Conservation (phyloP, 371 early-diverging fungal species). For the Mucor saturninus region DNA sequence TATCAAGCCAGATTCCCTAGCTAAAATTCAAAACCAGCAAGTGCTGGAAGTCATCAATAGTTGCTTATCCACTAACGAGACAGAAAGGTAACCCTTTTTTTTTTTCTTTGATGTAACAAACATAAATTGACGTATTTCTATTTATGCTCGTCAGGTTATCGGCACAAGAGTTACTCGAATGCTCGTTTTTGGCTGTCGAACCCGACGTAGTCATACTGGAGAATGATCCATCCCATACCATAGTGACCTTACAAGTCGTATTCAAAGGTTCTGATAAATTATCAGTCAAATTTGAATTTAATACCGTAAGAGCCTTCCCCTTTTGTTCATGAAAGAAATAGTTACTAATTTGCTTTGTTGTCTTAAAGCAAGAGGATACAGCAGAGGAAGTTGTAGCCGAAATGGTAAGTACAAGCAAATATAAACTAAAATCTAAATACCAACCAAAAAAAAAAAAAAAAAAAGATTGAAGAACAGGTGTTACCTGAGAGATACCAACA, state of each 20-base stretch:
- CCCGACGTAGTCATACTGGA: constrained; percentile 73
- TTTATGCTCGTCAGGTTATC: constrained; percentile 51
- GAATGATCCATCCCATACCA: constrained; percentile 64
- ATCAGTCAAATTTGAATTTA: constrained; percentile 91
- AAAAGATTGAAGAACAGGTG: constrained; percentile 78
- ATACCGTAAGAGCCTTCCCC: constrained; percentile 31
- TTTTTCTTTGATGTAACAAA: neutral
- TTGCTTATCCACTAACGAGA: constrained; percentile 70
- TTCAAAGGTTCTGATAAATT: constrained; percentile 80
- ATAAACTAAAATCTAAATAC: neutral
- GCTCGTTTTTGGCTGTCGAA: constrained; percentile 81
- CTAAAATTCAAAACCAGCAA: constrained; percentile 71
- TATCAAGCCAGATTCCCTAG: constrained; percentile 80
- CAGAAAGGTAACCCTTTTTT: constrained; percentile 60
- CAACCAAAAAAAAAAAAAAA: neutral
- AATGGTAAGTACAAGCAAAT: constrained; percentile 58
- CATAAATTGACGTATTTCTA: neutral
- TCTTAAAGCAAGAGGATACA: constrained; percentile 74
- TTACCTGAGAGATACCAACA: constrained; percentile 75
- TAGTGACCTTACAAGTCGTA: constrained; percentile 78
- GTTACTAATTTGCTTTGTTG: neutral
- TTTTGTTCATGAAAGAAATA: neutral
- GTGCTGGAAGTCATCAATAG: constrained; percentile 77
- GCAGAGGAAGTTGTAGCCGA: constrained; percentile 90
- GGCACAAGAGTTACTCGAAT: constrained; percentile 77